Evolutionary conservation across 331 rosid species (phyloP).

Genomic region (Dryas integrifolia): DNA sequence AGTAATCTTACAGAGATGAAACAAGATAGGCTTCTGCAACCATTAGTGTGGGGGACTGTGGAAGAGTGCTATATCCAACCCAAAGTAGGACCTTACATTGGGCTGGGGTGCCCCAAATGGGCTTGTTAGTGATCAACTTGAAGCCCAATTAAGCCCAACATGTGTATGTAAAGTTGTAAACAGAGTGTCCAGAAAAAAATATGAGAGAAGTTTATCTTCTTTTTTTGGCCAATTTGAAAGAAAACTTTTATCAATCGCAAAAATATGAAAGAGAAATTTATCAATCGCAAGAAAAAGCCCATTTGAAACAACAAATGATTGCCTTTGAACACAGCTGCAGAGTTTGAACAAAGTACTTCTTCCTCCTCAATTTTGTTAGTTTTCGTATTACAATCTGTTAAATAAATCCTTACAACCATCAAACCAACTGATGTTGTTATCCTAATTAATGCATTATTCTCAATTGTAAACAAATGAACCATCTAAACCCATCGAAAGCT

Average conservation of each 20-base stretch:
- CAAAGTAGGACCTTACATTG: background rate
- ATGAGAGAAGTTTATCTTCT: no score
- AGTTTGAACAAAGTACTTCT: background rate
- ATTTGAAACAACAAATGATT: background rate
- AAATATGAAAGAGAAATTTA: no score
- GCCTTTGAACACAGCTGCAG: background rate
- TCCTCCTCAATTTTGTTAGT: background rate
- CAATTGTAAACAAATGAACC: background rate
- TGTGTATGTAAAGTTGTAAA: background rate
- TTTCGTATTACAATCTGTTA: background rate
- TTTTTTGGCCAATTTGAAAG: no score
- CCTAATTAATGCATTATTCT: background rate
- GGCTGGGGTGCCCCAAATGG: background rate
- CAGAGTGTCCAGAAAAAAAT: no score
- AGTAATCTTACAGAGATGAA: conserved; percentile 8
- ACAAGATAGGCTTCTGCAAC: conserved; percentile 18
- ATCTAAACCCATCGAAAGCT: background rate
- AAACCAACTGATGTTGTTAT: background rate
- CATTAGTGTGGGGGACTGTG: background rate
- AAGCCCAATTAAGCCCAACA: background rate
- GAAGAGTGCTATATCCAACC: background rate
- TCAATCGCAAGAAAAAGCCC: no score
- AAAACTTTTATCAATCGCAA: no score
- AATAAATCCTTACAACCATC: background rate
- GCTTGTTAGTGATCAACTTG: background rate